Conservation (phyloP, 192 early-diverging fungal genomes). For the Irineochytrium annulatum region DNA sequence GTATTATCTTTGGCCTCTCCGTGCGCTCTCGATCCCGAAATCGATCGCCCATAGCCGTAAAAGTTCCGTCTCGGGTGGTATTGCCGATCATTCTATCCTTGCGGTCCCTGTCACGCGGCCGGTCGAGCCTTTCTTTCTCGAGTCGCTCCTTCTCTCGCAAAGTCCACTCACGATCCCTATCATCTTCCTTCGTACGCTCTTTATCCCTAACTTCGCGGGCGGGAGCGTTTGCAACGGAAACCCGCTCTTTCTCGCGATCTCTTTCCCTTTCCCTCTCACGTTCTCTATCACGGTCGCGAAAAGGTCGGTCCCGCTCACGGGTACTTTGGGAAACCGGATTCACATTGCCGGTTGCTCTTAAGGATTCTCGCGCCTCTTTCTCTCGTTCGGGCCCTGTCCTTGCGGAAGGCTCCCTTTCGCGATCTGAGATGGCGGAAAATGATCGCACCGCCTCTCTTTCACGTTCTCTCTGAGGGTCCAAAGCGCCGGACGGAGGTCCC, state of each 20-base stretch:
- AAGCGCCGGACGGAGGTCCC: too few species aligned
- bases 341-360: too few species aligned
- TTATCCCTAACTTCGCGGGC: not conserved
- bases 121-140: too few species aligned
- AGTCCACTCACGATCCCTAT: not conserved
- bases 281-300: not conserved
- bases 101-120: not conserved
- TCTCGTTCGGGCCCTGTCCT: not conserved
- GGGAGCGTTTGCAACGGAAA: not conserved
- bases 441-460: not conserved
- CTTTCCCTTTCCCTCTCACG: not conserved
- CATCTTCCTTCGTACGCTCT: not conserved
- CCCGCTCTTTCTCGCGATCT: not conserved
- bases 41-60: not conserved
- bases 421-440: too few species aligned
- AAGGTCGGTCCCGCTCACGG: not conserved
- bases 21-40: not conserved
- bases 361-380: too few species aligned
- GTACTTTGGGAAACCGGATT: too few species aligned
- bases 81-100: too few species aligned
- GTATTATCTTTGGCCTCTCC: not conserved
- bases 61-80: too few species aligned
- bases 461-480: too few species aligned
- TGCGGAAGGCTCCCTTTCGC: not conserved
- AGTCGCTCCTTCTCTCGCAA: too few species aligned